These are phyloP conservation scores for Porpolomopsis calyptriformis DNA, from an alignment of 768 basidiomycete genomes.

Conservation along the genomic window DNA sequence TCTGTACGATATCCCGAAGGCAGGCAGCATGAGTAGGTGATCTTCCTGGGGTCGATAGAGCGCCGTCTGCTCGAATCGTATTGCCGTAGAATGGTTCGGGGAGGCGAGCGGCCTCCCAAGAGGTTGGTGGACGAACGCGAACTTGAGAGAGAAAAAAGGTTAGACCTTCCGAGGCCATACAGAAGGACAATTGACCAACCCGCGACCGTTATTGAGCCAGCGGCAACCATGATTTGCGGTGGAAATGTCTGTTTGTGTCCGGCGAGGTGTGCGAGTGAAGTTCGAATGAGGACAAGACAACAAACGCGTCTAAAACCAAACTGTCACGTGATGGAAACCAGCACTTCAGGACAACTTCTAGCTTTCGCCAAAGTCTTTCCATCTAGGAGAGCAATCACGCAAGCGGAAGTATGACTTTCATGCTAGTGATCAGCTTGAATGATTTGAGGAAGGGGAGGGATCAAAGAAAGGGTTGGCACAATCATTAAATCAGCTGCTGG, in stretches of 20 bases:
- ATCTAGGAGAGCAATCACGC: too few species aligned
- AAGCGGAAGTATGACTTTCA: too few species aligned
- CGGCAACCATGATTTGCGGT: conserved; percentile 52
- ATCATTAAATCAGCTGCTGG: too few species aligned
- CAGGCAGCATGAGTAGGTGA: conserved; percentile 40
- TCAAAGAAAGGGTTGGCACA: too few species aligned
- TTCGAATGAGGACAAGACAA: conserved; percentile 7
- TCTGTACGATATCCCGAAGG: conserved; percentile 71
- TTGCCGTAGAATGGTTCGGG: conserved; percentile 65
- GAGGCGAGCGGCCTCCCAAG: conserved; percentile 77
- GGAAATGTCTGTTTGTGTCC: neutral
- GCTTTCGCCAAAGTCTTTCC: too few species aligned
- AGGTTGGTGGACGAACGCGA: conserved; percentile 79
- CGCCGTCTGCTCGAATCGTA: conserved; percentile 74
- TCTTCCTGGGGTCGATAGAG: conserved; percentile 59
- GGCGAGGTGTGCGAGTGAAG: conserved; percentile 8
- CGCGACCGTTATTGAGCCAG: conserved; percentile 82
- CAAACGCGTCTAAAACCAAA: conserved; percentile 18
- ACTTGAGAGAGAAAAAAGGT: conserved; percentile 39
- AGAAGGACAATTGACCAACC: conserved; percentile 30
- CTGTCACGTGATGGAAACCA: too few species aligned
- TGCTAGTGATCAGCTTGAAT: too few species aligned
- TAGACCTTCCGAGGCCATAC: neutral
- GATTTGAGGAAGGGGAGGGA: too few species aligned
- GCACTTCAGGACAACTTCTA: too few species aligned